Evolutionary conservation across 2,329 filamentous ascomycete genomes (phyloP), one percentile per base, ranked within the genome.

Genomic region (Herpomyces periplanetae): DNA sequence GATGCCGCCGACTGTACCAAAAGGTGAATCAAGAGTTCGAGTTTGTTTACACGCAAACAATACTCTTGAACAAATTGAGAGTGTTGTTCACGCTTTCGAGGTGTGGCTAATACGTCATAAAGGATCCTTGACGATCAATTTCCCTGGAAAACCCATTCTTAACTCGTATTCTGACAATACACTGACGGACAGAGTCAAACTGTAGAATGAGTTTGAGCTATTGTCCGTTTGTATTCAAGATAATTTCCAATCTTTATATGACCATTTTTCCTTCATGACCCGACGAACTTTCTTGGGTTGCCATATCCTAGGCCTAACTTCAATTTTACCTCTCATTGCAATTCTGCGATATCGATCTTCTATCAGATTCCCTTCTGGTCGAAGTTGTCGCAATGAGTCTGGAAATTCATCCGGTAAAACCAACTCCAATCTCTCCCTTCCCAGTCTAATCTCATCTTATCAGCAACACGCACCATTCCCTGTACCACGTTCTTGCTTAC

Each of bases 291-390:
- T 66, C 49, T 66, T 85, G 31, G 51, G 51, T 42, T 80, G 75
- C 4, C 60, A 52, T 22, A 75, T 53, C 20, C 60, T 59, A 34
- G 61, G 61, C 29, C 80, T 51, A 19, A 54, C 52, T 45, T 96
- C 80, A 24, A 96, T 42, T 42, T 80, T 85, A 23, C 80, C 80
- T 26, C 71, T 56, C 13, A 91, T 51, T 25, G 91, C 45, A 40
- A 91, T 47, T 36, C 55, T 91, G 25, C 80, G 50, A 44, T 87
- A 91, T 19, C 80, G 52, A 32, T 96, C 80, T 28, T 69, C 69
- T 28, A 96, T 46, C 15, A 88, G 43, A 34, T 88, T 91, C n/a
- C 80, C 80, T 38, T 96, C 80, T 0, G 80, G 80, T 39, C 75
- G 85, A 27, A 48, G 34, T 15, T 38, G 36, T 15, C 44, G 36